A percentile compares a stretch with the other conserved stretches of the same genome.
These are phyloP conservation scores for Candida saitoana DNA, from an alignment of 805 yeast species.

Conservation along the genomic window DNA sequence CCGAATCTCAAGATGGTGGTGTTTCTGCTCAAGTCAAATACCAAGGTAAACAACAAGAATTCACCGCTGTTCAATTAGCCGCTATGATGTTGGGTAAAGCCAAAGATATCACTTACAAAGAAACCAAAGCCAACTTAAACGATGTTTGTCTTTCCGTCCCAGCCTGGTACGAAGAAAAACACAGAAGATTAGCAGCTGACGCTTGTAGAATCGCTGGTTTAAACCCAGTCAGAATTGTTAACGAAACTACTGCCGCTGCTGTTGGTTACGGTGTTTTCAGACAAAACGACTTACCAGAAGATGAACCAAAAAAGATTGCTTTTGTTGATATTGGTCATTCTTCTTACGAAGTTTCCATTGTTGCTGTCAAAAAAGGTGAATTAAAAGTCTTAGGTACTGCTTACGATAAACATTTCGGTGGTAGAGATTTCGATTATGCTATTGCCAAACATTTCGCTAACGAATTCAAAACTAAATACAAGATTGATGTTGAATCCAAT, in stretches of 20 bases:
- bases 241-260: constrained; percentile 98
- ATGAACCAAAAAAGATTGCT: constrained; percentile 83
- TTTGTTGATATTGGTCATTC: constrained; percentile 98
- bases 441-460: constrained; percentile 93
- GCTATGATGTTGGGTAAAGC: constrained; percentile 95
- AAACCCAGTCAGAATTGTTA: constrained; percentile 96
- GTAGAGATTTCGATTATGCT: constrained; percentile 92
- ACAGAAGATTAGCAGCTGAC: constrained; percentile 93
- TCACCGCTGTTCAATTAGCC: constrained; percentile 83
- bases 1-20: constrained; percentile 64
- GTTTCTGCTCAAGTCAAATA: constrained; percentile 84
- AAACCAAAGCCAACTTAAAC: constrained; percentile 74
- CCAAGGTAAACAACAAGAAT: constrained; percentile 71
- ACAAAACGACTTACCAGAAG: constrained; percentile 88
- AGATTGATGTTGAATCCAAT: constrained; percentile 86
- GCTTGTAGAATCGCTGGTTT: constrained; percentile 95
- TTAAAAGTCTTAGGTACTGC: constrained; percentile 89
- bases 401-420: constrained; percentile 95
- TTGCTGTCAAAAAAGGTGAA: constrained; percentile 93
- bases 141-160: constrained; percentile 96
- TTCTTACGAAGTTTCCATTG: constrained; percentile 83
- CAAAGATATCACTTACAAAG: constrained; percentile 72
- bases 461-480: constrained; percentile 86
- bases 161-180: constrained; percentile 93
- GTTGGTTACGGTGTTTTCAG: constrained; percentile 99